Conservation (phyloP, 164 flowering plant genomes). For the Santalum album region DNA sequence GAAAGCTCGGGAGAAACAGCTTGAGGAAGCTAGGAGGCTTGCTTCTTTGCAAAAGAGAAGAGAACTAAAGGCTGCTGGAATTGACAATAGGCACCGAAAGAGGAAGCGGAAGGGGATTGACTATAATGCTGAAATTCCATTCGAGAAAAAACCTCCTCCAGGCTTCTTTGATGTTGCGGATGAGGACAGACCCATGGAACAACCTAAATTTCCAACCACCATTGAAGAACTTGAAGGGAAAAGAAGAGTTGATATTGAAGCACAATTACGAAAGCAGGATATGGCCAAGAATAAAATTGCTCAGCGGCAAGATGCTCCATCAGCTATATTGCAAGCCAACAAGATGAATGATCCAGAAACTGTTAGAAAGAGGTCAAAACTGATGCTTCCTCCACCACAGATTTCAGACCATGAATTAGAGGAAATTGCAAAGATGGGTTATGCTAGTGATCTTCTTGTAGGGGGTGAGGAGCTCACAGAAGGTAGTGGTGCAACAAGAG, state of each 20-base stretch:
- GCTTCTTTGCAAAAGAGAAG: conserved; percentile 95
- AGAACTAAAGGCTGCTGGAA: conserved; percentile 96
- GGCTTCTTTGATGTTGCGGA: conserved; percentile 83
- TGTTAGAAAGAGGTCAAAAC: conserved; percentile 81
- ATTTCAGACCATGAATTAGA: conserved; percentile 92
- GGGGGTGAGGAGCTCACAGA: conserved; percentile 65
- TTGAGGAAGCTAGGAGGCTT: conserved; percentile 96
- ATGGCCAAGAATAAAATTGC: conserved; percentile 85
- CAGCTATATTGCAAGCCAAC: conserved; percentile 82
- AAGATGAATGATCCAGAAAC: conserved; percentile 90
- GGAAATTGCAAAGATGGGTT: conserved; percentile 92
- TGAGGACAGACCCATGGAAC: conserved; percentile 76
- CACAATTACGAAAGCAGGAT: conserved; percentile 83
- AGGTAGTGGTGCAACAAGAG: conserved; percentile 90
- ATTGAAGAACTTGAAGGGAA: conserved; percentile 97
- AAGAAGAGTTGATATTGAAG: conserved; percentile 80
- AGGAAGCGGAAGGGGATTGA: conserved; percentile 94
- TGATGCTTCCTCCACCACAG: conserved; percentile 96
- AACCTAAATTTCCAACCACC: conserved; percentile 76
- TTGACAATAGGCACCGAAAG: conserved; percentile 62
- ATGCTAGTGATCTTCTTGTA: conserved; percentile 83
- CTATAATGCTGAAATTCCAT: conserved; percentile 96
- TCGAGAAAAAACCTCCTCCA: conserved; percentile 93
- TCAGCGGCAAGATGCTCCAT: conserved; percentile 89
- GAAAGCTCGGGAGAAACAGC: conserved; percentile 97